A percentile compares a stretch with the other conserved stretches of the same genome.
Conservation (phyloP, 805 yeast genomes). For the Yamadazyma philogaea region DNA sequence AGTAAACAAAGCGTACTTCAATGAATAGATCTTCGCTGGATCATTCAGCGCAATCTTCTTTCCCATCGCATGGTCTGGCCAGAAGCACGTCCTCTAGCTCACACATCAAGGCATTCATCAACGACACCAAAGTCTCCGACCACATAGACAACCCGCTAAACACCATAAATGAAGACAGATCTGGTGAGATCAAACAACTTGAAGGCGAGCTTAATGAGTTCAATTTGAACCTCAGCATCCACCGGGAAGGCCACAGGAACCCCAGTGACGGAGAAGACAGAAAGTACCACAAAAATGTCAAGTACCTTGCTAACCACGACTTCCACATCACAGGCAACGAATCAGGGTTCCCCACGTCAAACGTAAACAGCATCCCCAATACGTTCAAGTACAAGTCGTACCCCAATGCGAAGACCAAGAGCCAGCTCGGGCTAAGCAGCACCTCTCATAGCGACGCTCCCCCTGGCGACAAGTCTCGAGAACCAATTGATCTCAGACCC, state of each 20-base stretch:
- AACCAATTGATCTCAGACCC: slow-evolving; percentile 20
- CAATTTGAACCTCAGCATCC: slow-evolving; percentile 9
- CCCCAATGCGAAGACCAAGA: slow-evolving; percentile 42
- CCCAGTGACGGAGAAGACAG: slow-evolving; percentile 4
- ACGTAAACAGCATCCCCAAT: slow-evolving; percentile 34
- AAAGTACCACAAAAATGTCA: slow-evolving; percentile 29
- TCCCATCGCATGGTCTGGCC: background rate
- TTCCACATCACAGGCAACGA: slow-evolving; percentile 22
- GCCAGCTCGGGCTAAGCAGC: slow-evolving; percentile 19
- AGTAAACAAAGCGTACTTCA: slow-evolving; percentile 3
- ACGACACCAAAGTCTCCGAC: slow-evolving; percentile 28
- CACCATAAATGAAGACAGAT: slow-evolving; percentile 10
- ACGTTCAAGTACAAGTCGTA: slow-evolving; percentile 45
- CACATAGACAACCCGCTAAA: background rate
- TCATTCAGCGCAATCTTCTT: background rate
- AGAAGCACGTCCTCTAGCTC: slow-evolving; percentile 1
- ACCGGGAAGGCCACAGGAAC: slow-evolving; percentile 1
- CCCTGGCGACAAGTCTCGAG: slow-evolving; percentile 25
- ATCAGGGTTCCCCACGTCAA: slow-evolving; percentile 9
- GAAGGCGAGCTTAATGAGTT: slow-evolving; percentile 10
- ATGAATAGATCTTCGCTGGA: slow-evolving; percentile 1
- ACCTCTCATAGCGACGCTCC: background rate
- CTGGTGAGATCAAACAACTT: background rate
- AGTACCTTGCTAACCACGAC: slow-evolving; percentile 31
- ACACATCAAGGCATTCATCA: slow-evolving; percentile 24